Evolutionary conservation across 148 eudicot genomes (phyloP), one percentile per base, ranked within the genome.

Genomic region (Bassia scoparia): DNA sequence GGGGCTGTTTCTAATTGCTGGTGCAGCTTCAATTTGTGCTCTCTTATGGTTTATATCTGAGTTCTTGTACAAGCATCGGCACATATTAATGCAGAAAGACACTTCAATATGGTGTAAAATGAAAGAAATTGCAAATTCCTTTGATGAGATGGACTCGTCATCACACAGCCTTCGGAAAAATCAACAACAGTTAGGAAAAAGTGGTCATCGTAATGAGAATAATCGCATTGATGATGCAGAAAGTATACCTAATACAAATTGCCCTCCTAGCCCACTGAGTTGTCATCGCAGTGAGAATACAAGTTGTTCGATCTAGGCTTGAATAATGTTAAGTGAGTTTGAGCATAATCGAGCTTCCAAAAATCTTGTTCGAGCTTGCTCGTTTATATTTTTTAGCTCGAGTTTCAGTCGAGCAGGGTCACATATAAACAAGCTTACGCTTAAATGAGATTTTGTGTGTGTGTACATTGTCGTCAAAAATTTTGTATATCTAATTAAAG

Each of bases 1-100:
- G 70, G 80, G 77, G 20, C 38, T 79, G 13, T 82, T 79, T 55
- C 66, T 75, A 13, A 78, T 82, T 7, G 72, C 76, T 9, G 84
- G 81, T 6, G 11, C 44, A 17, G 75, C 75, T 26, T 70, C 82
- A 18, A 7, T 37, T 41, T 41, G 29, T 16, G 69, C 79, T 52
- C 74, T 82, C 23, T 7, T 49, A 0, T 9, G 74, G 30, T 72
- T 49, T 43, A 15, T 38, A 5, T 15, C n/a, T 5, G 21, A 60
- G 35, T 78, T 82, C 62, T 24, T 82, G 15, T 23, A 43, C 23
- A 24, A 82, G 43, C 68, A 82, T 54, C 26, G 43, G 27, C 70
- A 67, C 9, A 67, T 75, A 12, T 50, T 64, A 70, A 74, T 33
- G 30, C 52, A n/a, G 1, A 12, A 30, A 5, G 46, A 71, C 9